These are phyloP conservation scores for Neonectria hederae DNA, from an alignment of 2,329 filamentous ascomycete species.

Conservation along the genomic window DNA sequence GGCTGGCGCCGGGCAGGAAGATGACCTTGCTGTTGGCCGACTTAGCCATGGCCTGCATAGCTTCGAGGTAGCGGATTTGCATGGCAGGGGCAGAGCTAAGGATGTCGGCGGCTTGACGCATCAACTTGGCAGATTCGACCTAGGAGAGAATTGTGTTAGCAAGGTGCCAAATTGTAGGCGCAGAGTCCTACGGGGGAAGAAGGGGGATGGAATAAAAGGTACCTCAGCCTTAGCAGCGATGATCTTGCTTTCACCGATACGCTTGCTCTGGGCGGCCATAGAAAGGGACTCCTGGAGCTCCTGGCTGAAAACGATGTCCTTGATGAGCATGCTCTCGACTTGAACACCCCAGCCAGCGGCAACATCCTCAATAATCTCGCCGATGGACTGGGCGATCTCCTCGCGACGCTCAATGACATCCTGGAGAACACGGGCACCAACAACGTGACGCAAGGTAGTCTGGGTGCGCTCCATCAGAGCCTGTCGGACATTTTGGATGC, in stretches of 20 bases:
- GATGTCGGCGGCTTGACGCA: constrained; percentile 93
- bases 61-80: constrained; percentile 98
- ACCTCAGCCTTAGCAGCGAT: constrained; percentile 93
- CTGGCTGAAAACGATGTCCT: constrained; percentile 97
- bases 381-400: constrained; percentile 93
- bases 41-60: constrained; percentile 99
- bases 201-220: constrained; percentile 18
- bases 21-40: constrained; percentile 89
- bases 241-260: constrained; percentile 97
- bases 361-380: constrained; percentile 97
- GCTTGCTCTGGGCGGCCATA: constrained; percentile 98
- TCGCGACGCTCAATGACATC: constrained; percentile 98
- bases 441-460: constrained; percentile 95
- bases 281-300: constrained; percentile 95
- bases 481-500: constrained; percentile 92
- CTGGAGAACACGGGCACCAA: constrained; percentile 93
- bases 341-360: constrained; percentile 93
- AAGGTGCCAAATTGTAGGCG: neutral
- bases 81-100: constrained; percentile 91
- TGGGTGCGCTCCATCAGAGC: constrained; percentile 98
- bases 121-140: constrained; percentile 94
- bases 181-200: neutral
- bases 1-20: constrained; percentile 72
- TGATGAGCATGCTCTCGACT: constrained; percentile 98
- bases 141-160: constrained; percentile 27